Base-by-base conservation (phyloP, 2,329 filamentous ascomycete species). In the Alternaria brassicae region DNA sequence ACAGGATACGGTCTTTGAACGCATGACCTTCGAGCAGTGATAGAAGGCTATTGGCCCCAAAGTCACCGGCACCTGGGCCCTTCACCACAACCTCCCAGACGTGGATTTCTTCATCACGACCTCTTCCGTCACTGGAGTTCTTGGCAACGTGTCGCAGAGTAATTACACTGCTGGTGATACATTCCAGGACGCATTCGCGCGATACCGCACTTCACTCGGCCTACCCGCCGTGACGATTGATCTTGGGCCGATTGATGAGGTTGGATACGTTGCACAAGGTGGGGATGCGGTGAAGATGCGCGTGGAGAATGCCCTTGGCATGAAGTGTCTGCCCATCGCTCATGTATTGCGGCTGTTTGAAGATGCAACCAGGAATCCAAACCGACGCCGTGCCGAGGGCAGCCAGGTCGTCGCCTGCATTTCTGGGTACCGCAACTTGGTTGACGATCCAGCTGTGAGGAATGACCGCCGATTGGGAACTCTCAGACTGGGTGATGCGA, bases 121-220 rank as follows among this genome's bases (percentile, higher is more conserved):
- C 37, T 71, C 66, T 6, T 77, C 73, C 0, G 17, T 69, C 3
- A 58, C 59, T 1, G 66, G 66, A 6, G 42, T 70, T 15, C 17
- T 69, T 12, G 75, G 76, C 2, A 69, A 73, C 6, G 41, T 28
- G 13, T 78, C 75, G 0, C 83, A 86, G 62, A 62, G 75, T 3
- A 82, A 79, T 61, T 86, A 86, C 58, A 67, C 72, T 0, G 80
- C 81, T 0, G 82, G 79, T 3, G 84, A 84, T 59, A 59, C 63
- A 1, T 76, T 72, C 61, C 70, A 72, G 7, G 71, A 73, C 39
- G 44, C 64, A 1, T 70, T 76, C 25, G 62, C 54, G 1, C 52
- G 61, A 4, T 71, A 67, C 36, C 63, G 73, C 2, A 50, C 37
- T 8, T 17, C 27, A 4, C 56, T 47, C 2, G 64, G 66, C n/a